phyloP scores from a whole-genome alignment of 768 basidiomycete genomes.

The Kwoniella bestiolae region DNA sequence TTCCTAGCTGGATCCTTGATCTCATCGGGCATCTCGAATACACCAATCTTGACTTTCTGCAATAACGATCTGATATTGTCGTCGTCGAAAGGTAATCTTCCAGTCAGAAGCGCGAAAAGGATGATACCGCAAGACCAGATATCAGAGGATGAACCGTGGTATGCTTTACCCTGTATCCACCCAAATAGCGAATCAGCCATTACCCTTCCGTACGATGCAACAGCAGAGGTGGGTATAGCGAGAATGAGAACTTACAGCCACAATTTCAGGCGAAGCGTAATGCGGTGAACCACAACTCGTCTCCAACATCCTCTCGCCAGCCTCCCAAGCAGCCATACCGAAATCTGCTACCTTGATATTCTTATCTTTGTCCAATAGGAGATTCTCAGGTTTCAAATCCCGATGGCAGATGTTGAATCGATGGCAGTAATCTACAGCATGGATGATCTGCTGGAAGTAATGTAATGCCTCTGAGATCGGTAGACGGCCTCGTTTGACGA shows the following conservation, averaged over 20 bases:
- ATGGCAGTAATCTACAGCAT: slow-evolving; percentile 88
- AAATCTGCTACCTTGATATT: slow-evolving; percentile 97
- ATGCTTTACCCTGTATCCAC: slow-evolving; percentile 67
- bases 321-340: slow-evolving; percentile 95
- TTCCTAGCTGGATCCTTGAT: slow-evolving; percentile 74
- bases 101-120: slow-evolving; percentile 83
- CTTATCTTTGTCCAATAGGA: slow-evolving; percentile 77
- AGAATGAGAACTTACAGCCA: slow-evolving; percentile 58
- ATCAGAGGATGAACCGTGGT: slow-evolving; percentile 85
- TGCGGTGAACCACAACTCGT: slow-evolving; percentile 94
- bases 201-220: no score
- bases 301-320: slow-evolving; percentile 65
- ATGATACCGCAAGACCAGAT: slow-evolving; percentile 98
- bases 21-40: slow-evolving; percentile 72
- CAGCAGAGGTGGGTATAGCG: no score
- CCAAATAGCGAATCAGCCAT: slow-evolving; percentile 8
- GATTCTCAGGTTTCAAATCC: slow-evolving; percentile 92
- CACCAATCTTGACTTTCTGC: slow-evolving; percentile 75
- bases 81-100: slow-evolving; percentile 89
- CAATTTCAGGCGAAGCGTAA: slow-evolving; percentile 91
- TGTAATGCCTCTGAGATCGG: slow-evolving; percentile 72
- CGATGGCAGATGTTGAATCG: slow-evolving; percentile 93
- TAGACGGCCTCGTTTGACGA: slow-evolving; percentile 77
- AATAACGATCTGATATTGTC: slow-evolving; percentile 78
- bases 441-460: slow-evolving; percentile 93